phyloP scores from a whole-genome alignment of 352 stramenopile genomes.

The Phytophthora uliginosa region DNA sequence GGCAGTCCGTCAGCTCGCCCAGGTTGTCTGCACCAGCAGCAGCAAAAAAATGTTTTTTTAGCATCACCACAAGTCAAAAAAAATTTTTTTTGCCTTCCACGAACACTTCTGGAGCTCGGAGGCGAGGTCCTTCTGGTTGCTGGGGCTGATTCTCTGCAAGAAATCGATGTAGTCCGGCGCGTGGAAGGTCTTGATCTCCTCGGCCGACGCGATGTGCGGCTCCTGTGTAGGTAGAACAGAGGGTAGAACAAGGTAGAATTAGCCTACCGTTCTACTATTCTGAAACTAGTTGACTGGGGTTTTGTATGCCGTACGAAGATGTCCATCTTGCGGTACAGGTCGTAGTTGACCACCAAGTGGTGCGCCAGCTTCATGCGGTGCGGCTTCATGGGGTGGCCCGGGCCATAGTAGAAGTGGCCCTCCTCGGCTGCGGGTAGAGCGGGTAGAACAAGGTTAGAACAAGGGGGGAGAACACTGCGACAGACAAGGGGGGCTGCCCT shows the following conservation, averaged over 20 bases:
- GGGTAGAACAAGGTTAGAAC: conserved; percentile 6
- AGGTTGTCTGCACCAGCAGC: conserved; percentile 90
- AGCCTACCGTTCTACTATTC: conserved; percentile 3
- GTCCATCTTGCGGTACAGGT: conserved; percentile 99
- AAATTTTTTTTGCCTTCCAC: not conserved
- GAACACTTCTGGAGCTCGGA: conserved; percentile 84
- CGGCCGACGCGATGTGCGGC: conserved; percentile 80
- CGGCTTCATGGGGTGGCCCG: conserved; percentile 98
- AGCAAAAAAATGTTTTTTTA: conserved; percentile 6
- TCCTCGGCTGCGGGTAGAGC: conserved; percentile 85
- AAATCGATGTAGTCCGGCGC: conserved; percentile 99
- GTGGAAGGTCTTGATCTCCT: conserved; percentile 98
- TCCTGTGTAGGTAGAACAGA: conserved; percentile 48
- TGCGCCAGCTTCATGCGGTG: conserved; percentile 98
- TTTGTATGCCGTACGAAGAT: conserved; percentile 90
- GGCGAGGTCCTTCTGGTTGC: conserved; percentile 92
- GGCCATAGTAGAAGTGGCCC: conserved; percentile 98
- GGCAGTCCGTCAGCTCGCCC: conserved; percentile 98
- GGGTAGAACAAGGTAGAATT: conserved; percentile 2
- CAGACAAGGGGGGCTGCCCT: conserved; percentile 22
- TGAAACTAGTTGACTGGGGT: not conserved
- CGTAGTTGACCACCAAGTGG: conserved; percentile 99
- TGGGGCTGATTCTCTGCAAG: conserved; percentile 95
- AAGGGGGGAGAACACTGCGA: not conserved
- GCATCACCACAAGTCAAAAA: not conserved